Conservation (phyloP, 305 asterid genomes). For the Rubia tinctorum region DNA sequence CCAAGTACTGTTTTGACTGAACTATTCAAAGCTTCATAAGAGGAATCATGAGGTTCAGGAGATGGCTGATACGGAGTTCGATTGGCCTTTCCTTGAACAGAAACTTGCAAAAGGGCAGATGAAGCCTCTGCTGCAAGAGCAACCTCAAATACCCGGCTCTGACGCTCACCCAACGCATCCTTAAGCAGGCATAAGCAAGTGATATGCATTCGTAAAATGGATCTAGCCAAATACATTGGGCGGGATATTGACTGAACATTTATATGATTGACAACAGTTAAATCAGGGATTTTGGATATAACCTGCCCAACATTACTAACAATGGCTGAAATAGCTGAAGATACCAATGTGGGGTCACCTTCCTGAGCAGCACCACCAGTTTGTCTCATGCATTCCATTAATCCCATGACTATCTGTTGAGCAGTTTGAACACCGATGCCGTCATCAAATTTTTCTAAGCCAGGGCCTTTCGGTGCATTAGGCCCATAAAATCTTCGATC, state of each 20-base stretch:
- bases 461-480: constrained; percentile 49
- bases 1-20: constrained; percentile 45
- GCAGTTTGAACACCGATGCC: constrained; percentile 62
- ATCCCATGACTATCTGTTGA: constrained; percentile 76
- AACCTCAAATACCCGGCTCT: constrained; percentile 94
- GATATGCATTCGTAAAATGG: constrained; percentile 75
- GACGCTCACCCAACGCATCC: constrained; percentile 99
- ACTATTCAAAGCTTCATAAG: constrained; percentile 49
- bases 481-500: constrained; percentile 66
- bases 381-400: constrained; percentile 98
- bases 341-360: constrained; percentile 94
- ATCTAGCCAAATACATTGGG: constrained; percentile 58
- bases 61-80: constrained; percentile 71
- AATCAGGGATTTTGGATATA: constrained; percentile 76
- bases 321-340: constrained; percentile 94
- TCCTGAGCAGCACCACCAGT: constrained; percentile 99
- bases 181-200: constrained; percentile 77
- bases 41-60: constrained; percentile 64
- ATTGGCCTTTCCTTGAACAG: constrained; percentile 71
- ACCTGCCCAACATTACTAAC: constrained; percentile 70
- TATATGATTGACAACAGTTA: constrained; percentile 47
- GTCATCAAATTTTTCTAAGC: constrained; percentile 68
- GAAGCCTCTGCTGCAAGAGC: constrained; percentile 96
- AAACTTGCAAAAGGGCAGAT: constrained; percentile 65
- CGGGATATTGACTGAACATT: constrained; percentile 49